Base-by-base conservation (phyloP, 2,329 filamentous ascomycete species). In the Fusarium siculi region DNA sequence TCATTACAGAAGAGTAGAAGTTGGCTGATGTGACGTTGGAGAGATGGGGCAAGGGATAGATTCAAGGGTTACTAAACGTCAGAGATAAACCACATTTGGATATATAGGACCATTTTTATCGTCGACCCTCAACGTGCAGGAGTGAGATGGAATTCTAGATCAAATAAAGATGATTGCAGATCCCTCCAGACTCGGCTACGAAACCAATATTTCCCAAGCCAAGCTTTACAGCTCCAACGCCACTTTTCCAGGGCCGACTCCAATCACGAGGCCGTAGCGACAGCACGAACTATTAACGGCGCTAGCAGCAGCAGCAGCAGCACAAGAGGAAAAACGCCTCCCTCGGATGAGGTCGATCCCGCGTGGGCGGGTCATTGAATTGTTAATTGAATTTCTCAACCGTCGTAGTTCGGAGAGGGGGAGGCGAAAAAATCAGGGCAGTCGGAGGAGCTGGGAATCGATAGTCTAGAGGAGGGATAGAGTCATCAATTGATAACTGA, bases 201-300 rank as follows among this genome's bases (percentile, higher is more conserved):
- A 43, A 54, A 47, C 52, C 66, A 69, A 65, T 69, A 70, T 58
- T 69, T 52, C 47, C 36, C 40, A 69, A 63, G 55, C 60, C 44
- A 52, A 66, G 63, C 58, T 62, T 65, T 28, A 46, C 67, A 69
- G 67, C 73, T 63, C 44, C 56, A 57, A 63, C 73, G 73, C 73
- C 71, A 75, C 74, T 30, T 63, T 70, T 50, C 43, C 67, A 74
- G 65, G 65, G 39, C 21, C 19, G 12, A 28, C 44, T 32, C 75
- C 69, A 77, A 77, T 77, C 71, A 77, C 55, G 50, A 62, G 28
- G 34, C 11, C 8, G 28, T 32, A 43, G 54, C 42, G 50, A 61
- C 66, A 59, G 55, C 63, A 59, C 50, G 54, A 34, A 76, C 65
- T 74, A 77, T 71, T 64, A 74, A 60, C 60, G 73, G 65, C 66